These are phyloP conservation scores for Nitzschia putrida DNA, from an alignment of 108 stramenopile genomes.

Conservation along the genomic window DNA sequence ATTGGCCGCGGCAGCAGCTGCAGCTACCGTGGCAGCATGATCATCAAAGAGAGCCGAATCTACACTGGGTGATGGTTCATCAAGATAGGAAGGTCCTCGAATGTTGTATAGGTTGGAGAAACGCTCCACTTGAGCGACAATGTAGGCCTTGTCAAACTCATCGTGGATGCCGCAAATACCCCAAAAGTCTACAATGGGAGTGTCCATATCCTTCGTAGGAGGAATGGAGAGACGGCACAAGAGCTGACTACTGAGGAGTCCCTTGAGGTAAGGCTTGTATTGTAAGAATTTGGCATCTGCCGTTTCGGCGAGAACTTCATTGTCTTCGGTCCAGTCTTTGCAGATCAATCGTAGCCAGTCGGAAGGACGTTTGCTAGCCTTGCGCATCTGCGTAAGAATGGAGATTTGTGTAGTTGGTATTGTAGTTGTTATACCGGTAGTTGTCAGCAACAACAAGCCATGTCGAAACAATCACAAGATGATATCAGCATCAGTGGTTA, in stretches of 20 bases:
- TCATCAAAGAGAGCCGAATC: slow-evolving; percentile 19
- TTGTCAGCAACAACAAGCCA: not conserved
- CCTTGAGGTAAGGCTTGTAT: slow-evolving; percentile 80
- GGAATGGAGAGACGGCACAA: slow-evolving; percentile 67
- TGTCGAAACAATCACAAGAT: not conserved
- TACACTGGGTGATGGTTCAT: slow-evolving; percentile 7
- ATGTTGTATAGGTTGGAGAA: slow-evolving; percentile 74
- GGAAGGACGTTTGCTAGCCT: slow-evolving; percentile 63
- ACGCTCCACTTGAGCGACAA: slow-evolving; percentile 73
- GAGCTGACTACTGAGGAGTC: slow-evolving; percentile 60
- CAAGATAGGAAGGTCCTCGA: slow-evolving; percentile 20
- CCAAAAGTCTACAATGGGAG: slow-evolving; percentile 63
- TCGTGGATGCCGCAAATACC: slow-evolving; percentile 64
- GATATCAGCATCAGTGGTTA: not conserved
- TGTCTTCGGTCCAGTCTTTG: slow-evolving; percentile 66
- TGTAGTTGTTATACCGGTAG: not conserved
- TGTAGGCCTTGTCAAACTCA: slow-evolving; percentile 77
- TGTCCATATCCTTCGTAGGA: slow-evolving; percentile 1
- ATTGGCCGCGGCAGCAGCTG: slow-evolving; percentile 35
- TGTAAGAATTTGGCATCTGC: slow-evolving; percentile 57
- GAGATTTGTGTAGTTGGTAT: not conserved
- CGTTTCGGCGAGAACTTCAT: slow-evolving; percentile 50
- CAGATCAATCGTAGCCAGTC: slow-evolving; percentile 76
- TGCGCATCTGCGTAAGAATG: slow-evolving; percentile 53
- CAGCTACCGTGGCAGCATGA: slow-evolving; percentile 25